Evolutionary conservation across 1,139 yeast genomes (phyloP).

Genomic region (Blastobotrys malaysiensis): DNA sequence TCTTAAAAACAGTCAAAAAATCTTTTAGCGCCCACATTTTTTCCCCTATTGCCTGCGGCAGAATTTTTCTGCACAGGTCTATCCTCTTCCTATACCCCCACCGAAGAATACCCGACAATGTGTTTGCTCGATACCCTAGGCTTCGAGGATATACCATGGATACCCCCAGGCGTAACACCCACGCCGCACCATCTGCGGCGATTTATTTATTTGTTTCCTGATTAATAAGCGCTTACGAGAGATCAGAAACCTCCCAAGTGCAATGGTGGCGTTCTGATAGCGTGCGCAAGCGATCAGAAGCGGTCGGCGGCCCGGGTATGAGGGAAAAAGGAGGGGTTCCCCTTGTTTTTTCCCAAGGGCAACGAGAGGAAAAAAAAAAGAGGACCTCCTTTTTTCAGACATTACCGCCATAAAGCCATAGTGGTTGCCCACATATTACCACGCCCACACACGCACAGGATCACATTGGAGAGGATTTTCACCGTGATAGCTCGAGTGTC

Average conservation of each 20-base stretch:
- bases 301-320: background rate
- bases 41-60: background rate
- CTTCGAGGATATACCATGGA: too few species aligned
- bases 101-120: background rate
- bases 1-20: background rate
- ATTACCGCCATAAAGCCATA: background rate
- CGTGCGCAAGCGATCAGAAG: background rate
- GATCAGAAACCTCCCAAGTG: background rate
- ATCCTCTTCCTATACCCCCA: background rate
- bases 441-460: conserved; percentile 1
- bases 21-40: background rate
- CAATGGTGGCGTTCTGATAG: background rate
- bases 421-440: background rate
- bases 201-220: background rate
- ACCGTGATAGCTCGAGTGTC: background rate
- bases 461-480: background rate
- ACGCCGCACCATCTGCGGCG: background rate
- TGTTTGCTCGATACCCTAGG: too few species aligned
- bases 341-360: background rate
- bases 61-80: background rate
- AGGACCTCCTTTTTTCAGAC: background rate
- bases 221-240: background rate
- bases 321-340: background rate
- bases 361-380: background rate
- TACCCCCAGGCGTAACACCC: too few species aligned